Evolutionary conservation across 495 filamentous ascomycete genomes (phyloP).

Genomic region (Penicillium argentinense): DNA sequence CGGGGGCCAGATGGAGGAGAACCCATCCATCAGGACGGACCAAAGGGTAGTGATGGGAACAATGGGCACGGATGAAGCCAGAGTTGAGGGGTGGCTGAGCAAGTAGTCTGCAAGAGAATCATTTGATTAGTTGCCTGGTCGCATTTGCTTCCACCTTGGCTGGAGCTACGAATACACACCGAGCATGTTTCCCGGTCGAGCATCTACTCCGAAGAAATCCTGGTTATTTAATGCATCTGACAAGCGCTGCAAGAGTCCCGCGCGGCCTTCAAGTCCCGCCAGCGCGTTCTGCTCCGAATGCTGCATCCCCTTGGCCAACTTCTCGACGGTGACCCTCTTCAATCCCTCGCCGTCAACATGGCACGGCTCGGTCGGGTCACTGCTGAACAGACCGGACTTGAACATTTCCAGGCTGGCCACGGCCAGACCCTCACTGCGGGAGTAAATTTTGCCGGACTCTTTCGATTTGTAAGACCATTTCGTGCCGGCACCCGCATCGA

Average conservation of each 20-base stretch:
- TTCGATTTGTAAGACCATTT: conserved; percentile 83
- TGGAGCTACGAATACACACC: conserved; percentile 51
- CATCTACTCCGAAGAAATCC: conserved; percentile 82
- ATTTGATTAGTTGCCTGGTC: background rate
- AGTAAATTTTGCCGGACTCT: conserved; percentile 82
- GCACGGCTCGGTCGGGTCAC: conserved; percentile 73
- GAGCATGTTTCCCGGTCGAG: conserved; percentile 90
- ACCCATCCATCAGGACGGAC: conserved; percentile 83
- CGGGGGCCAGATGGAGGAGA: conserved; percentile 84
- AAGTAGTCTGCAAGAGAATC: conserved; percentile 68
- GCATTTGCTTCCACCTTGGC: background rate
- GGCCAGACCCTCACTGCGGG: conserved; percentile 87
- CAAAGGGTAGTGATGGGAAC: conserved; percentile 90
- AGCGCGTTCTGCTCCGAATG: conserved; percentile 79
- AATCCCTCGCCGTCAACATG: conserved; percentile 87
- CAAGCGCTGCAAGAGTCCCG: conserved; percentile 75
- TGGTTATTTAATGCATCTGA: conserved; percentile 75
- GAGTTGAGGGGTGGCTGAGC: conserved; percentile 84
- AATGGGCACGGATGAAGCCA: conserved; percentile 82
- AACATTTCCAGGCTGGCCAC: conserved; percentile 98
- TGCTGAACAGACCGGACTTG: conserved; percentile 89
- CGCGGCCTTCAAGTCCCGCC: conserved; percentile 82
- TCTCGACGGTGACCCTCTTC: conserved; percentile 69
- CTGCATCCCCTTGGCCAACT: conserved; percentile 78
- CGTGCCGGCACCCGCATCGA: conserved; percentile 67